Evolutionary conservation across 352 stramenopile genomes (phyloP), one percentile per base, ranked within the genome.

Genomic region (Pythium monospermum): DNA sequence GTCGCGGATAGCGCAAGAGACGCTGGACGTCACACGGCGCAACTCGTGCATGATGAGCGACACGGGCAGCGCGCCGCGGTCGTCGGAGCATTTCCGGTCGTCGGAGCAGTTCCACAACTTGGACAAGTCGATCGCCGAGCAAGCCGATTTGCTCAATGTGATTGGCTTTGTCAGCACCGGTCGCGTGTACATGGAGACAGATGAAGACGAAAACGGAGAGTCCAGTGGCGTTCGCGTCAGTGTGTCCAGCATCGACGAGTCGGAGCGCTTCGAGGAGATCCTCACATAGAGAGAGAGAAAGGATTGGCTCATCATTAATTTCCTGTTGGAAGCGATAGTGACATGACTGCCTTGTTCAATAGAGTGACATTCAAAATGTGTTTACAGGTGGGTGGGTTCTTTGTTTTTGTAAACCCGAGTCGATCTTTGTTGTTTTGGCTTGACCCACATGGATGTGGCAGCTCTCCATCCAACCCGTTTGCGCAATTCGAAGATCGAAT

Each of bases 41-140:
- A 85, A 86, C 50, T 86, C 75, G 50, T 81, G 64, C 46, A 76
- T 88, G 69, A 85, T 88, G 77, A 88, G 77, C 53, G 77, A 88
- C 53, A 85, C 75, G 28, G 82, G 66, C 50, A 86, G 75, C 38
- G 74, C 74, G 4, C 76, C 76, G 37, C 72, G 77, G 15, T 60
- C 72, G 36, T 88, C 77, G 32, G 74, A 88, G 60, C n/a, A n/a
- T n/a, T n/a, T n/a, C n/a, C n/a, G 77, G 15, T 60, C 72, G 36
- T 88, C 77, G 32, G 74, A 88, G 60, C 59, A 85, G 33, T 86
- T 86, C 59, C 76, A 84, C 51, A 61, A 85, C 13, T 59, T 88
- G 31, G 75, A 88, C 50, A 76, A 80, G 54, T 85, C 72, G 39
- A 88, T 88, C 59, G 74, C 77, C 15, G 73, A 86, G 57, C 77